Conservation (phyloP, 768 basidiomycete species). For the Leccinum uliginosum region DNA sequence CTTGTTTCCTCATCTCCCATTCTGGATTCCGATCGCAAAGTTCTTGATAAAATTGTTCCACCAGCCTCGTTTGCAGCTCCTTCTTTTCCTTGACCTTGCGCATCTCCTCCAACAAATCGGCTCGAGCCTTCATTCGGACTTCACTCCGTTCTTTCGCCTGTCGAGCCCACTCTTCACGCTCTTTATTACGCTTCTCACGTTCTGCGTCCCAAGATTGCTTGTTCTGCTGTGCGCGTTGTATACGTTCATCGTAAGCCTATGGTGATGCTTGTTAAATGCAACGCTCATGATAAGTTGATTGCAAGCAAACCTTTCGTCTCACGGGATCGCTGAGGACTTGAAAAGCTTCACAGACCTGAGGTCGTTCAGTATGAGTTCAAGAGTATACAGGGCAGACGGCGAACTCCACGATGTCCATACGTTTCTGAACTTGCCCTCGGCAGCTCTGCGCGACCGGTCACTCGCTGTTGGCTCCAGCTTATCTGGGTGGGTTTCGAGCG, state of each 20-base stretch:
- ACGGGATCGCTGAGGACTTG: slow-evolving; percentile 51
- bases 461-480: slow-evolving; percentile 55
- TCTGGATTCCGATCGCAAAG: slow-evolving; percentile 56
- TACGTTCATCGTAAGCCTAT: slow-evolving; percentile 47
- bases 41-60: slow-evolving; percentile 52
- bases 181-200: slow-evolving; percentile 40
- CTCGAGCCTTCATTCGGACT: slow-evolving; percentile 44
- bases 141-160: slow-evolving; percentile 46
- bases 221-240: slow-evolving; percentile 27
- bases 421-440: slow-evolving; percentile 58
- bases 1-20: slow-evolving; percentile 53
- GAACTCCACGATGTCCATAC: slow-evolving; percentile 36
- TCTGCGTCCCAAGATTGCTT: slow-evolving; percentile 33
- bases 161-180: slow-evolving; percentile 52
- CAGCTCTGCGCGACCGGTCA: slow-evolving; percentile 46
- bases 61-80: slow-evolving; percentile 38
- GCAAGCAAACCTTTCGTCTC: slow-evolving; percentile 47
- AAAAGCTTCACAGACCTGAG: slow-evolving; percentile 61
- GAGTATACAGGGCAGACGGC: slow-evolving; percentile 10
- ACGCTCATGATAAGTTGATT: not conserved
- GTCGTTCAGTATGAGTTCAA: slow-evolving; percentile 18
- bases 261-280: not conserved
- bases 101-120: slow-evolving; percentile 34
- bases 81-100: slow-evolving; percentile 40
- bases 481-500: slow-evolving; percentile 70